Conservation (phyloP, 2,329 filamentous ascomycete species). For the Apiospora malaysiana region DNA sequence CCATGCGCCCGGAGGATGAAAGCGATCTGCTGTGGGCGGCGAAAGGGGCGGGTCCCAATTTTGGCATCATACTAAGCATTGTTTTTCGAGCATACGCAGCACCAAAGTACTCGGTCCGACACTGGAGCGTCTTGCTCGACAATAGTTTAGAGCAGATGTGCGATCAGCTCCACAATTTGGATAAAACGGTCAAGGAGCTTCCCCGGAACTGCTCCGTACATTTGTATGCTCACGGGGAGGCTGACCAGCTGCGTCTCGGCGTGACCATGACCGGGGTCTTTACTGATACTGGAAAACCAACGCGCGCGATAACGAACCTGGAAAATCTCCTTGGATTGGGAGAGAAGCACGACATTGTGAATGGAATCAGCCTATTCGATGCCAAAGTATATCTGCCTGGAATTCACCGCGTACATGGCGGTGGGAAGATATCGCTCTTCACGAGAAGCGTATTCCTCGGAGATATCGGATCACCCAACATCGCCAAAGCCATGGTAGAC, state of each 20-base stretch:
- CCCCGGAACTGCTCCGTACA: conserved; percentile 54
- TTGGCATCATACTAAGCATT: conserved; percentile 62
- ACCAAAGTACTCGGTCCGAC: conserved; percentile 45
- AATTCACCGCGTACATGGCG: conserved; percentile 64
- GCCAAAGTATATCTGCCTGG: conserved; percentile 64
- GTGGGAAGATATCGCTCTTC: conserved; percentile 67
- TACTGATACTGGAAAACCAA: conserved; percentile 23
- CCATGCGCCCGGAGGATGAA: conserved; percentile 53
- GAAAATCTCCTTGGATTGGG: conserved; percentile 40
- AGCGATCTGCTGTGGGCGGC: conserved; percentile 62
- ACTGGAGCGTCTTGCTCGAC: conserved; percentile 47
- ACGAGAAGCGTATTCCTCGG: conserved; percentile 69
- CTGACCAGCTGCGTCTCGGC: conserved; percentile 53
- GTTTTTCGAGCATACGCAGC: conserved; percentile 53
- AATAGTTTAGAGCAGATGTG: conserved; percentile 38
- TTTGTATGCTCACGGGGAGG: conserved; percentile 60
- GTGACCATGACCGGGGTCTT: conserved; percentile 54
- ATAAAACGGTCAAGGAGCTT: conserved; percentile 46
- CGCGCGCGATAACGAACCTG: conserved; percentile 19
- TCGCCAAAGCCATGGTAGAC: conserved; percentile 46
- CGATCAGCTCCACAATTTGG: conserved; percentile 46
- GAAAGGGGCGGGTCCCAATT: conserved; percentile 64
- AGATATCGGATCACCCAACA: conserved; percentile 42
- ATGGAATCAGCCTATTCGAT: conserved; percentile 60
- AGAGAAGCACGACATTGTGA: conserved; percentile 42